Conservation (phyloP, 2,329 filamentous ascomycete genomes). For the Penicillium frequentans region DNA sequence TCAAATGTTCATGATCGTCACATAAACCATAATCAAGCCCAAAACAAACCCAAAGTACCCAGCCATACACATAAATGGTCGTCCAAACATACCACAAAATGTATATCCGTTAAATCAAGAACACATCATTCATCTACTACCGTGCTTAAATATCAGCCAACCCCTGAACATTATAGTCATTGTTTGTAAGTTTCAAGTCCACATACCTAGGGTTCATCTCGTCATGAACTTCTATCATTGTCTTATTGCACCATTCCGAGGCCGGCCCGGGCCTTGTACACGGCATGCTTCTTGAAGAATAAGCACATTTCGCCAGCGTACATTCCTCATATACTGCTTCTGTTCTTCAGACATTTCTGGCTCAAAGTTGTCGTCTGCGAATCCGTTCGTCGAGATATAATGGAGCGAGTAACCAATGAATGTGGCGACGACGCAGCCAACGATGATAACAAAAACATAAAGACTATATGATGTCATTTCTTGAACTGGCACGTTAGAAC, state of each 20-base stretch:
- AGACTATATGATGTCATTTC: background rate
- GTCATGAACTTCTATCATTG: background rate
- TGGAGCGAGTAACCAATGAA: constrained; percentile 1
- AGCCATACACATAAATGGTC: too few relatives aligned
- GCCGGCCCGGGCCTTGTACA: background rate
- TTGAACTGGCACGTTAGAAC: background rate
- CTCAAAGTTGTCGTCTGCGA: background rate
- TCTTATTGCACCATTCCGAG: background rate
- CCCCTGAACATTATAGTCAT: too few relatives aligned
- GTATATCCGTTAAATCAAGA: too few relatives aligned
- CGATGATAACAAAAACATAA: constrained; percentile 5
- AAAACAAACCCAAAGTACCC: too few relatives aligned
- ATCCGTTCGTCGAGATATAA: constrained; percentile 4
- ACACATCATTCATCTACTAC: too few relatives aligned
- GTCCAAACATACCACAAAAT: too few relatives aligned
- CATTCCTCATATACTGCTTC: constrained; percentile 2
- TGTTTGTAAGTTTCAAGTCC: too few relatives aligned
- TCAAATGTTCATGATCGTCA: too few relatives aligned
- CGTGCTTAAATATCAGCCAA: too few relatives aligned
- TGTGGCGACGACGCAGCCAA: background rate
- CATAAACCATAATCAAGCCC: too few relatives aligned
- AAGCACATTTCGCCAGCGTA: constrained; percentile 1
- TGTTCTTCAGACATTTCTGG: constrained; percentile 1
- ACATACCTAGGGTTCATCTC: background rate
- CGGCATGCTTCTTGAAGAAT: background rate